A percentile compares a stretch with the other conserved stretches of the same genome.
These are phyloP conservation scores for Penicillium aurantiogriseum DNA, from an alignment of 2,329 filamentous ascomycete species.

Conservation along the genomic window DNA sequence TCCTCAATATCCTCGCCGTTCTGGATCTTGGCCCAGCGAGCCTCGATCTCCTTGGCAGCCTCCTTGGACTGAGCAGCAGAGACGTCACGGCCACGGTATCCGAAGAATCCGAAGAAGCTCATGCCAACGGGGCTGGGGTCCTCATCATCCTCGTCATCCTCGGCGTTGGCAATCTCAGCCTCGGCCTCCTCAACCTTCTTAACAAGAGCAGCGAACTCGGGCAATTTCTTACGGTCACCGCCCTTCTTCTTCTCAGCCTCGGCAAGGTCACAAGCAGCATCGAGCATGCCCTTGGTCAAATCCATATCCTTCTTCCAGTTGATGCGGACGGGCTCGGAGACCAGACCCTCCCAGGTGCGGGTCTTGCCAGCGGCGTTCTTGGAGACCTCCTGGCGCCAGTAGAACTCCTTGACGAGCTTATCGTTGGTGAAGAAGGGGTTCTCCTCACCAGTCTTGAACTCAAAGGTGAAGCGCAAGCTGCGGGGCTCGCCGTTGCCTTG, in stretches of 20 bases:
- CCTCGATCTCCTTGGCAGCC: constrained; percentile 60
- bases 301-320: constrained; percentile 86
- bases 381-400: constrained; percentile 64
- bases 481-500: constrained; percentile 70
- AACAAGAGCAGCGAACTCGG: constrained; percentile 54
- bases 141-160: constrained; percentile 30
- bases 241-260: constrained; percentile 58
- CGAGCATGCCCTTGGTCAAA: constrained; percentile 75
- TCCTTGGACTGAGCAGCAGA: constrained; percentile 68
- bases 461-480: constrained; percentile 72
- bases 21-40: constrained; percentile 52
- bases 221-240: constrained; percentile 51
- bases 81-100: constrained; percentile 69
- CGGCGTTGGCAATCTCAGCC: constrained; percentile 31
- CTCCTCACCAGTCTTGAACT: constrained; percentile 60
- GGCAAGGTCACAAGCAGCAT: constrained; percentile 68
- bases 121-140: constrained; percentile 58
- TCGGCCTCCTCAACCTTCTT: constrained; percentile 46
- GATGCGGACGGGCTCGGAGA: constrained; percentile 86
- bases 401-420: constrained; percentile 87
- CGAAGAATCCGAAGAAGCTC: constrained; percentile 90
- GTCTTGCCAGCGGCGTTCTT: constrained; percentile 42
- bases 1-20: constrained; percentile 53
- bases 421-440: constrained; percentile 81
- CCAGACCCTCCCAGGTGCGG: constrained; percentile 70